Conservation (phyloP, 2,329 filamentous ascomycete species). For the Penicillium glabrum region DNA sequence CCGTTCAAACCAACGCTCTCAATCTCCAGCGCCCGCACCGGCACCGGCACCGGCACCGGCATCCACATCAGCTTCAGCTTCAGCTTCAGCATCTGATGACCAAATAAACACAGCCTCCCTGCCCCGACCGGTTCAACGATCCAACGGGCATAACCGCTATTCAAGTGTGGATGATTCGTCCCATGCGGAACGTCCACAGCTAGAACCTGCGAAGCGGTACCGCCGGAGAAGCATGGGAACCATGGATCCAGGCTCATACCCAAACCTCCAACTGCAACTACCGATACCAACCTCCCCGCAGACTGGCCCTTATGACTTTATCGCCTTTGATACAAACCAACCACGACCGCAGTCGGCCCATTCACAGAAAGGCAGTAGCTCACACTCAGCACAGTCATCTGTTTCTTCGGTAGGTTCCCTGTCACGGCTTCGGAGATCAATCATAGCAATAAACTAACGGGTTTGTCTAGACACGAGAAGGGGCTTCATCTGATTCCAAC, state of each 20-base stretch:
- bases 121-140: constrained; percentile 39
- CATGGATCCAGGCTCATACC: constrained; percentile 48
- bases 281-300: constrained; percentile 33
- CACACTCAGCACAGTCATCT: constrained; percentile 53
- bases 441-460: not conserved
- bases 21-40: constrained; percentile 10
- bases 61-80: constrained; percentile 5
- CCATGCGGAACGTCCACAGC: constrained; percentile 51
- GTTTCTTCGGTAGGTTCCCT: constrained; percentile 62
- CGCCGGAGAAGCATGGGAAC: constrained; percentile 80
- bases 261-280: constrained; percentile 34
- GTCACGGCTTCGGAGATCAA: not conserved
- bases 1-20: constrained; percentile 56
- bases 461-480: constrained; percentile 23
- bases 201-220: constrained; percentile 73
- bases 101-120: constrained; percentile 32
- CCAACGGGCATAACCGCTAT: constrained; percentile 55
- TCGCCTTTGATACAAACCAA: constrained; percentile 27
- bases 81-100: constrained; percentile 38
- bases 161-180: constrained; percentile 71
- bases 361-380: constrained; percentile 55
- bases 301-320: constrained; percentile 37
- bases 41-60: constrained; percentile 1
- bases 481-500: constrained; percentile 19
- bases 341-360: constrained; percentile 38